phyloP scores from a whole-genome alignment of 2,329 filamentous ascomycete genomes.

The Cladosporium oxysporum region DNA sequence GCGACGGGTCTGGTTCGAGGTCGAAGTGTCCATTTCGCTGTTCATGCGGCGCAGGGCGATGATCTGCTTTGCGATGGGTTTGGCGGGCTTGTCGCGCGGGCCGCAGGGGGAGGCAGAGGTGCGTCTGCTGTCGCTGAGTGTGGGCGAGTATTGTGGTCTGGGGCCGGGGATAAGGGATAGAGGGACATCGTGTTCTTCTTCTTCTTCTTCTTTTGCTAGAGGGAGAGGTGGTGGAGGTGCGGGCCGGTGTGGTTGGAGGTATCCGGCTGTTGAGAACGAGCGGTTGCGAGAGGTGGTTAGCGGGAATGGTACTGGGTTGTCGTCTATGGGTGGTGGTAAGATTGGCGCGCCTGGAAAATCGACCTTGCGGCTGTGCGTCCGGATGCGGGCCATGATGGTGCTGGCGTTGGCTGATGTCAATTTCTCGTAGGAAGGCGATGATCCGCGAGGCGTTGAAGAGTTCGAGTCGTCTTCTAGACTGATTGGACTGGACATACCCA shows the following conservation, averaged over 20 bases:
- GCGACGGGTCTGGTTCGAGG: constrained; percentile 36
- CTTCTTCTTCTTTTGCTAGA: too few relatives aligned
- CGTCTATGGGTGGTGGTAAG: constrained; percentile 27
- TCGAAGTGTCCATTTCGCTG: constrained; percentile 37
- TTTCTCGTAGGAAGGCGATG: constrained; percentile 21
- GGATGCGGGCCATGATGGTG: constrained; percentile 31
- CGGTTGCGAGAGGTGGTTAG: constrained; percentile 16
- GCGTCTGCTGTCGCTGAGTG: constrained; percentile 23
- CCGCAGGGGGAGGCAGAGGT: constrained; percentile 27
- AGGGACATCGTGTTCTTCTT: not conserved
- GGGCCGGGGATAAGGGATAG: constrained; percentile 5
- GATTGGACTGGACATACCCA: constrained; percentile 20
- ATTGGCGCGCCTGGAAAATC: constrained; percentile 31
- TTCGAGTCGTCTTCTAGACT: constrained; percentile 12
- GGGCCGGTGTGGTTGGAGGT: constrained; percentile 21
- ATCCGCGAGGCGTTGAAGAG: constrained; percentile 3
- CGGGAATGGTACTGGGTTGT: constrained; percentile 16
- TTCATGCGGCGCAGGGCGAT: constrained; percentile 47
- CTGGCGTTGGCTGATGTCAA: constrained; percentile 38
- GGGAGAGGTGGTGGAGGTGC: constrained; percentile 25
- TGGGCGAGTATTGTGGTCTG: not conserved
- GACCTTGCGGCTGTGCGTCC: constrained; percentile 17
- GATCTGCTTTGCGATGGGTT: constrained; percentile 42
- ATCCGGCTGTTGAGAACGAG: constrained; percentile 13
- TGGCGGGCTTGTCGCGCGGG: constrained; percentile 40